Conservation (phyloP, 2,329 filamentous ascomycete genomes). For the Hysterium pulicare region DNA sequence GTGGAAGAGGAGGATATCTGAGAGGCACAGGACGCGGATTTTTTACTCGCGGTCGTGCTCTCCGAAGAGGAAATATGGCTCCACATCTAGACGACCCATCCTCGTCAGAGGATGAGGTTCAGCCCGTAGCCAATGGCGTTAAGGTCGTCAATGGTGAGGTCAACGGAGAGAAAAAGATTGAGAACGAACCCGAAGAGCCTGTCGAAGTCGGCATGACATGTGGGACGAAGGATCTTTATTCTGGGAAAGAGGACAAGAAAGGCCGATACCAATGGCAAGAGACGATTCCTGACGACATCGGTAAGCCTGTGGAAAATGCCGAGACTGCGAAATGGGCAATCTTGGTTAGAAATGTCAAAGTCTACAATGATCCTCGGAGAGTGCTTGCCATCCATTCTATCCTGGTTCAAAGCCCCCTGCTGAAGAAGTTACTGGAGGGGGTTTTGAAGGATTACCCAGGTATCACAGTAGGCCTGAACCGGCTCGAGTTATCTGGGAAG, state of each 20-base stretch:
- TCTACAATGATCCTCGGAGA: slow-evolving; percentile 52
- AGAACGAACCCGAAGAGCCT: slow-evolving; percentile 13
- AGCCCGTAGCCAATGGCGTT: slow-evolving; percentile 5
- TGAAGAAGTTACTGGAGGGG: slow-evolving; percentile 56
- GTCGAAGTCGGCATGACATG: slow-evolving; percentile 36
- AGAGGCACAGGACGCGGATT: too few species aligned
- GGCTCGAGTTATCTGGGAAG: slow-evolving; percentile 58
- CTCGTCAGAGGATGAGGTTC: slow-evolving; percentile 7
- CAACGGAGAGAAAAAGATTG: slow-evolving; percentile 4
- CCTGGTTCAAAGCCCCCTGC: slow-evolving; percentile 60
- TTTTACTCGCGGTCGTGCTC: background rate
- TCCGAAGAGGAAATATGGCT: background rate
- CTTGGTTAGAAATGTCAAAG: slow-evolving; percentile 41
- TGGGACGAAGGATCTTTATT: slow-evolving; percentile 48
- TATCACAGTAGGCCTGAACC: slow-evolving; percentile 59
- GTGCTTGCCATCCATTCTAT: slow-evolving; percentile 62
- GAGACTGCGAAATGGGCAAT: slow-evolving; percentile 59
- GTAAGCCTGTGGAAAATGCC: slow-evolving; percentile 53
- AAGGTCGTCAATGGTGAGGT: slow-evolving; percentile 6
- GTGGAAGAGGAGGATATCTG: background rate
- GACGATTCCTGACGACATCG: slow-evolving; percentile 31
- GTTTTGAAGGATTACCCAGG: slow-evolving; percentile 60
- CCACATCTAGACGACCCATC: background rate
- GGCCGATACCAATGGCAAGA: slow-evolving; percentile 33
- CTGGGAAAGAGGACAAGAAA: slow-evolving; percentile 42